Conservation (phyloP, 139 green algal species). For the Picocystis salinarum region DNA sequence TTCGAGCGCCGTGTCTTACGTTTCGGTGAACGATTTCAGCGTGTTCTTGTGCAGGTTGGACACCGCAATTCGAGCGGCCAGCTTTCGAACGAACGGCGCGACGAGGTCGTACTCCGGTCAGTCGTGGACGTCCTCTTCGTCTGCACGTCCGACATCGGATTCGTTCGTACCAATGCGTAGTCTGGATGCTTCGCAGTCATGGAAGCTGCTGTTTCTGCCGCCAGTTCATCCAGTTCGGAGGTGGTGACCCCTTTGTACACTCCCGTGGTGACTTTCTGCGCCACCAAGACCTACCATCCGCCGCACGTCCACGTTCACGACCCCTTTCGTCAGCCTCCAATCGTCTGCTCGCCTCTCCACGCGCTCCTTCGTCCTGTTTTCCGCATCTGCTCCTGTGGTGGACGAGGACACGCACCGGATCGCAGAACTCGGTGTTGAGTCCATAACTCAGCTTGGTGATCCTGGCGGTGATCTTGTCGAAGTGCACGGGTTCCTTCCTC, state of each 20-base stretch:
- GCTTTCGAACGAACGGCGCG: slow-evolving; percentile 35
- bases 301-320: no score
- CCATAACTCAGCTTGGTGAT: slow-evolving; percentile 92
- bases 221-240: slow-evolving; percentile 90
- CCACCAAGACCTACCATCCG: slow-evolving; percentile 80
- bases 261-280: slow-evolving; percentile 85
- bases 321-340: no score
- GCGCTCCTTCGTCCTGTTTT: no score
- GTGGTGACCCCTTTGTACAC: slow-evolving; percentile 96
- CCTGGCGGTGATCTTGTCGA: slow-evolving; percentile 97
- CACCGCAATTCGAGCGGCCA: slow-evolving; percentile 90
- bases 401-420: slow-evolving; percentile 42
- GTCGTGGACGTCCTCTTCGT: not conserved
- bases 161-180: slow-evolving; percentile 63
- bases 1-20: slow-evolving; percentile 26
- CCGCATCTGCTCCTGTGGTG: no score
- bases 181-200: slow-evolving; percentile 93
- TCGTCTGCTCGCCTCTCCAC: no score
- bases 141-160: not conserved
- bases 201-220: slow-evolving; percentile 90
- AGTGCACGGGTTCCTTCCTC: slow-evolving; percentile 65
- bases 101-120: not conserved
- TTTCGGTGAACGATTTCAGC: slow-evolving; percentile 86
- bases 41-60: slow-evolving; percentile 99
- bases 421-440: slow-evolving; percentile 84